Evolutionary conservation across 345 rosid species (phyloP).

Genomic region (Ceriops tagal): DNA sequence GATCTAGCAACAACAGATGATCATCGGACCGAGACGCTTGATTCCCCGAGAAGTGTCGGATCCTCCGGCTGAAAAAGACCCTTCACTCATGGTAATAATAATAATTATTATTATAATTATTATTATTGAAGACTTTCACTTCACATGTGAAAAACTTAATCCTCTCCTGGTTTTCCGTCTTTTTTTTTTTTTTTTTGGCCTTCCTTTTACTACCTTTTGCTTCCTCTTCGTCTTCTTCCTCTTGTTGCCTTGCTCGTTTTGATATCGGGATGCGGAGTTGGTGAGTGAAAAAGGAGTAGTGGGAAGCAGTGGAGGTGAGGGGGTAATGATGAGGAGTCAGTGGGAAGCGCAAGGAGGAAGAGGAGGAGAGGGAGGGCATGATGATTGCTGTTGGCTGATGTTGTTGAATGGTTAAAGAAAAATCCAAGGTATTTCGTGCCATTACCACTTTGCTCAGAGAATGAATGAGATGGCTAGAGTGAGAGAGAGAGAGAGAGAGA

Average conservation of each 20-base stretch:
- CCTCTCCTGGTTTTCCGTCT: too few relatives aligned
- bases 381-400: constrained; percentile 41
- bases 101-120: background rate
- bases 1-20: constrained; percentile 26
- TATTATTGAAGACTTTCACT: too few relatives aligned
- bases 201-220: constrained; percentile 1
- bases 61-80: constrained; percentile 22
- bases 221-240: constrained; percentile 10
- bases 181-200: too few relatives aligned
- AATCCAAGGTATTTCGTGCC: constrained; percentile 32
- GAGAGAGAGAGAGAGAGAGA: constrained; percentile 7
- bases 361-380: constrained; percentile 32
- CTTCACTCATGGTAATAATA: constrained; percentile 9
- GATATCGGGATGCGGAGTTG: constrained; percentile 28
- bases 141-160: too few relatives aligned
- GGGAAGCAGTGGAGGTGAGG: constrained; percentile 25
- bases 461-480: constrained; percentile 2
- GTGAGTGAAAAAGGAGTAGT: constrained; percentile 8
- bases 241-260: constrained; percentile 9
- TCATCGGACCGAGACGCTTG: constrained; percentile 62
- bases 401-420: constrained; percentile 29
- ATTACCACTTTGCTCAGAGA: constrained; percentile 14
- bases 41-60: constrained; percentile 44
- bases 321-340: constrained; percentile 46
- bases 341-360: constrained; percentile 32